Base-by-base conservation (phyloP, 768 basidiomycete genomes). In the Collybia nuda region DNA sequence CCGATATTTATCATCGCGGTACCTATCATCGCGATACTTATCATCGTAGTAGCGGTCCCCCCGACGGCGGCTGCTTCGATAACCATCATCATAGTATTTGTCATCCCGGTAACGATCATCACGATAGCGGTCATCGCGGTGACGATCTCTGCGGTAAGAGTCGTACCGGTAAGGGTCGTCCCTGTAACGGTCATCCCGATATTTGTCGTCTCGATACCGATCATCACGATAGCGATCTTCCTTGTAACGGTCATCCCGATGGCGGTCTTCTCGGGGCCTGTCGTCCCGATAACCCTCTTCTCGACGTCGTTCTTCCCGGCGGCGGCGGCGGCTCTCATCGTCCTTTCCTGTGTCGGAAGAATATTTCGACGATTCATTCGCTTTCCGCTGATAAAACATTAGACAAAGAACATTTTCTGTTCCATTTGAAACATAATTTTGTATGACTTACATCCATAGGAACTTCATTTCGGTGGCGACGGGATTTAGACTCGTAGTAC, bases 71-170 rank as follows among this genome's bases (percentile, higher is more conserved):
- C 55, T 37, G 8, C 47, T 32, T 35, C 47, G 47, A 36, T 50
- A 50, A 44, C 47, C 40, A 47, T 52, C 52, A 26, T 35, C 32
- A 9, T 32, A 21, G 17, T 41, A 22, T 14, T 51, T 44, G 41
- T 62, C 58, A 3, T 32, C 32, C 21, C 52, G 38, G 24, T 62
- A 41, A 4, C 51, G 55, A 41, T 55, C 53, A 36, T 56, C 57
- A 9, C 54, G 39, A 24, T 51, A 43, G 12, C 52, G 47, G 5
- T 56, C 56, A 36, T 50, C 42, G 23, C 53, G 40, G 37, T 51
- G 45, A 11, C 43, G 40, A 6, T 50, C 47, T 12, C 39, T 21
- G 15, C 45, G 38, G 21, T 47, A 23, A 11, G 24, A 28, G 45
- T 36, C 41, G 7, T 14, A 14, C 15, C 41, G 26, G 45, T 55